phyloP scores from a whole-genome alignment of 78 protist species.

The Dictyostelium purpureum region DNA sequence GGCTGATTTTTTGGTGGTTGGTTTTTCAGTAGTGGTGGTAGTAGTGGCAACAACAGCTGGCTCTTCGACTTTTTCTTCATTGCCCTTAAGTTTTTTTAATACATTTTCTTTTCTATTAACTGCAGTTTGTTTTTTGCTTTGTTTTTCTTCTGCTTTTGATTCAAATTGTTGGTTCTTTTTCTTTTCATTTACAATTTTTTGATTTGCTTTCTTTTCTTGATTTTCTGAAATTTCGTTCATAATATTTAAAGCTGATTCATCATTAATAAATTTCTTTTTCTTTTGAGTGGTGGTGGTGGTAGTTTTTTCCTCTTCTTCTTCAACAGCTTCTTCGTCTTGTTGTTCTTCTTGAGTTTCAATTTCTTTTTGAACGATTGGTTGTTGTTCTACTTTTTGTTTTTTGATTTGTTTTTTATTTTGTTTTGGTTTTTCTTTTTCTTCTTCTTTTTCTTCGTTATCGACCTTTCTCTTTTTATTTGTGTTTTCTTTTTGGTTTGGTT shows the following conservation, averaged over 20 bases:
- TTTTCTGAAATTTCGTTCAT: neutral
- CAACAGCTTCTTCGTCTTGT: neutral
- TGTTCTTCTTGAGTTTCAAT: neutral
- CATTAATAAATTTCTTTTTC: neutral
- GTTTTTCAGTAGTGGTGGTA: neutral
- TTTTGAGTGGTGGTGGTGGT: neutral
- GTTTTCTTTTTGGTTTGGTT: neutral
- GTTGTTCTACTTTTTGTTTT: neutral
- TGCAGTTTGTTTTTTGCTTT: neutral
- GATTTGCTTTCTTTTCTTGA: neutral
- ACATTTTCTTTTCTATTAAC: neutral
- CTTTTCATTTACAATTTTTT: conserved; percentile 1
- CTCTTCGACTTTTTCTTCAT: neutral
- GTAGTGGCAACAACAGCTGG: neutral
- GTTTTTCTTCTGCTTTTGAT: neutral
- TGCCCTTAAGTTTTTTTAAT: neutral
- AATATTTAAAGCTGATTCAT: neutral
- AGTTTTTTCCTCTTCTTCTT: neutral
- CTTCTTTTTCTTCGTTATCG: neutral
- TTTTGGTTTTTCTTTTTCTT: neutral
- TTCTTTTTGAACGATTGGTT: neutral
- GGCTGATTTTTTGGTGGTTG: neutral
- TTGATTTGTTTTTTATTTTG: neutral
- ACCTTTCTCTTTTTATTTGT: neutral
- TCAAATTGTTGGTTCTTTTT: neutral